phyloP scores from a whole-genome alignment of 2,329 filamentous ascomycete species.

The Scopulariopsis brevicaulis region DNA sequence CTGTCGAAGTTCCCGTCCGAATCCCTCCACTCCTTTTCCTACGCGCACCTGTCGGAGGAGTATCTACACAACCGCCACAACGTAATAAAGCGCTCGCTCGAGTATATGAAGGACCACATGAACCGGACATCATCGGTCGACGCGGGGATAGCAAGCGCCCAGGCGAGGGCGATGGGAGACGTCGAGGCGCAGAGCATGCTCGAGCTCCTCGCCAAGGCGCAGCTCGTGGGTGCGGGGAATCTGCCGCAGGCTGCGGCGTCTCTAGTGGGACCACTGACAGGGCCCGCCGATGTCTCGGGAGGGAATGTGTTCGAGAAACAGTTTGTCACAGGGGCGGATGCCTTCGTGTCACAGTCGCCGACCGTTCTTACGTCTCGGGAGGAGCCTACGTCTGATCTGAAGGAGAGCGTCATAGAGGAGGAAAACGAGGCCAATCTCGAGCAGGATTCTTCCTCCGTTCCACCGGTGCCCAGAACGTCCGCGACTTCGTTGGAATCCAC shows the following conservation, averaged over 20 bases:
- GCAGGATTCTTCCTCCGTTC: not conserved
- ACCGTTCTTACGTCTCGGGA: constrained; percentile 3
- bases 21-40: constrained; percentile 95
- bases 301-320: constrained; percentile 79
- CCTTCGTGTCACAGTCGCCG: constrained; percentile 8
- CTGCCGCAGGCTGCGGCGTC: constrained; percentile 34
- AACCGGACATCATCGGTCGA: constrained; percentile 61
- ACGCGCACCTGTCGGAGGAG: constrained; percentile 90
- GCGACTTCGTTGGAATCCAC: not conserved
- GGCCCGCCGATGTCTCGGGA: constrained; percentile 61
- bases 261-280: constrained; percentile 55
- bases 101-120: constrained; percentile 91
- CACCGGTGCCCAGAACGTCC: not conserved
- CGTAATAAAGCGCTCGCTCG: constrained; percentile 83
- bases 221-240: constrained; percentile 61
- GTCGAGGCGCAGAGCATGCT: constrained; percentile 83
- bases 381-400: not conserved
- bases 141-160: constrained; percentile 68
- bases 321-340: constrained; percentile 32
- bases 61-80: constrained; percentile 85
- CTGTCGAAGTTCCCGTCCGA: constrained; percentile 87
- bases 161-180: constrained; percentile 73
- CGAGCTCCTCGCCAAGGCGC: constrained; percentile 73
- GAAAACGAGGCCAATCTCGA: not conserved
- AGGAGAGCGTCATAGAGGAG: not conserved